Conservation (phyloP, 2,329 filamentous ascomycete species). For the Cryphonectria naterciae region DNA sequence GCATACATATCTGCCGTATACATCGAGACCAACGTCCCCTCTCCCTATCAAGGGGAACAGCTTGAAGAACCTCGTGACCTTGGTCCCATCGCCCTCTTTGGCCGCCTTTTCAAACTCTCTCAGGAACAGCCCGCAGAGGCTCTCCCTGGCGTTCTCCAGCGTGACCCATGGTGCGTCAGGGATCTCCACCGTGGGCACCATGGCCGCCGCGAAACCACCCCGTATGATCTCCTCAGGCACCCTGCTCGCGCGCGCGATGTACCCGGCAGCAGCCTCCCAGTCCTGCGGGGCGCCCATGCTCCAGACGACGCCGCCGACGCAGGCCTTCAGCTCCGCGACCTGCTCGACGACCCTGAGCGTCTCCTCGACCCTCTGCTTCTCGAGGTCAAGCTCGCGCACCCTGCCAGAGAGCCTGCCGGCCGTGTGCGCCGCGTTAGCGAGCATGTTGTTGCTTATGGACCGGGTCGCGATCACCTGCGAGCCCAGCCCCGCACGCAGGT, state of each 20-base stretch:
- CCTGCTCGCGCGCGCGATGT: constrained; percentile 80
- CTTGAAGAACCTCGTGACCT: constrained; percentile 97
- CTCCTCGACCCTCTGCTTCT: constrained; percentile 88
- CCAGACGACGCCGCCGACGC: constrained; percentile 89
- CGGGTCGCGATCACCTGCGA: constrained; percentile 84
- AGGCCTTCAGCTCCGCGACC: constrained; percentile 95
- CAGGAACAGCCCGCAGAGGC: constrained; percentile 85
- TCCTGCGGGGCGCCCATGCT: constrained; percentile 98
- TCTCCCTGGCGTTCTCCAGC: constrained; percentile 84
- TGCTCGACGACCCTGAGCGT: constrained; percentile 93
- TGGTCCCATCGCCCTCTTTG: constrained; percentile 81
- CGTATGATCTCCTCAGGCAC: constrained; percentile 80
- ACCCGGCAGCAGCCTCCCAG: constrained; percentile 95
- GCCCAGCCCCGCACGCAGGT: constrained; percentile 85
- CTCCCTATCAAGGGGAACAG: constrained; percentile 92
- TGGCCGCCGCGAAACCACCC: constrained; percentile 85
- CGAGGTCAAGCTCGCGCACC: constrained; percentile 84
- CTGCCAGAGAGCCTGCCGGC: constrained; percentile 84
- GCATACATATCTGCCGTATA: constrained; percentile 95
- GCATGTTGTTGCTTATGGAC: constrained; percentile 86
- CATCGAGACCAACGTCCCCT: constrained; percentile 86
- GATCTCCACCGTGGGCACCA: constrained; percentile 94
- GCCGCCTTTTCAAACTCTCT: constrained; percentile 94
- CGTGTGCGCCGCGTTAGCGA: constrained; percentile 82
- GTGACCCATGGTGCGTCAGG: constrained; percentile 89